Conservation (phyloP, 2,329 filamentous ascomycete genomes). For the Dactylellina leptospora region DNA sequence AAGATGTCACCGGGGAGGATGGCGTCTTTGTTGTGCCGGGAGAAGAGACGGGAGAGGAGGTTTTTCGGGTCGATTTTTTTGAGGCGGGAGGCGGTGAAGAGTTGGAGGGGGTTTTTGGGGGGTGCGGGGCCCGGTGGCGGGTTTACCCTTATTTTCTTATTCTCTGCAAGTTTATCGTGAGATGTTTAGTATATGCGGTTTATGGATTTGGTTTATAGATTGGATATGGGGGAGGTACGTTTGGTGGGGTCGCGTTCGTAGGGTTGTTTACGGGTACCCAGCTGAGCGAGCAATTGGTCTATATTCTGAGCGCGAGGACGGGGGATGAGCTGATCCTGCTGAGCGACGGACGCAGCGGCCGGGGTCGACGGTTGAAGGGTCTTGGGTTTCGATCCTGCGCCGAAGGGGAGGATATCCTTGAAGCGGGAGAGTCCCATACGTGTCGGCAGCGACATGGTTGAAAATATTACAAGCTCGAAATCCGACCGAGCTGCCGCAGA, state of each 20-base stretch:
- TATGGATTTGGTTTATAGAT: neutral
- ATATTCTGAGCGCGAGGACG: constrained; percentile 11
- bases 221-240: constrained; percentile 9
- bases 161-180: constrained; percentile 11
- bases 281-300: constrained; percentile 29
- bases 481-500: neutral
- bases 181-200: neutral
- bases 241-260: constrained; percentile 8
- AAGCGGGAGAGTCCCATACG: constrained; percentile 27
- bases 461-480: too few species aligned
- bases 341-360: neutral
- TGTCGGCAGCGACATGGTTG: constrained; percentile 21
- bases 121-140: constrained; percentile 67
- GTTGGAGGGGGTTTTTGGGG: constrained; percentile 72
- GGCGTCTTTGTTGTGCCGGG: constrained; percentile 76
- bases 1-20: constrained; percentile 89
- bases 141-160: constrained; percentile 65
- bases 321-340: neutral
- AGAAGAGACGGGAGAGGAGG: constrained; percentile 82
- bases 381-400: constrained; percentile 6
- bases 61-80: constrained; percentile 82
- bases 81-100: constrained; percentile 75
- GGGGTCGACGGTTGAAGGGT: constrained; percentile 16
- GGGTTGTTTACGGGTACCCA: constrained; percentile 20
- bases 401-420: constrained; percentile 20